Percentiles rank a stretch among this genome's conserved stretches.
phyloP scores from a whole-genome alignment of 225 moss, liverwort and hornwort species.

The Ulota crispa region DNA sequence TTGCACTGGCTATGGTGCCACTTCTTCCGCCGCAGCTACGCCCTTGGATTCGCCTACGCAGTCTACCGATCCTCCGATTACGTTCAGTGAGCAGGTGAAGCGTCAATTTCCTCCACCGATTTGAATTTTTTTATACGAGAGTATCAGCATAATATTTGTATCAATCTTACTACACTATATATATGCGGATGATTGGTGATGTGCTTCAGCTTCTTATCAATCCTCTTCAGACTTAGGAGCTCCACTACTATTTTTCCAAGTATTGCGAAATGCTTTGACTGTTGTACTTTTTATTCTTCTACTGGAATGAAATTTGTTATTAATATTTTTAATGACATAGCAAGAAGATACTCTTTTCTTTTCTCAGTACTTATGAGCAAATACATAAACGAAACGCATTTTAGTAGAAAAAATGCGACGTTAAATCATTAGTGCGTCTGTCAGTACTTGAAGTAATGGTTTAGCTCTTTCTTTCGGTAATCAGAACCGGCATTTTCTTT shows the following conservation, averaged over 20 bases:
- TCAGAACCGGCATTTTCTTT: not conserved
- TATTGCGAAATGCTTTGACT: not conserved
- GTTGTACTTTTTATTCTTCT: not conserved
- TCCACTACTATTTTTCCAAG: not conserved
- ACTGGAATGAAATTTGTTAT: not conserved
- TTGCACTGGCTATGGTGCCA: slow-evolving; percentile 20
- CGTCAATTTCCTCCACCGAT: not conserved
- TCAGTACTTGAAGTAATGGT: not conserved
- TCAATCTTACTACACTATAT: not conserved
- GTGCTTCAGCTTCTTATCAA: not conserved
- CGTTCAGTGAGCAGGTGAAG: slow-evolving; percentile 49
- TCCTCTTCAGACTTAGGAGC: not conserved
- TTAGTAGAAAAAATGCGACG: not conserved
- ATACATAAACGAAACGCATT: not conserved
- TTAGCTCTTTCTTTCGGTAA: not conserved
- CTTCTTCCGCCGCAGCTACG: slow-evolving; percentile 23
- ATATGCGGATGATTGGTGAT: not conserved
- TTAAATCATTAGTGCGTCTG: not conserved
- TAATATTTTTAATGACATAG: not conserved
- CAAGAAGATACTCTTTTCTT: not conserved
- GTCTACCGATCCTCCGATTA: slow-evolving; percentile 27
- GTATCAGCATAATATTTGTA: not conserved
- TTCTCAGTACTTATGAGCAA: not conserved
- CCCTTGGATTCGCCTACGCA: slow-evolving; percentile 12
- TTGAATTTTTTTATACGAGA: not conserved